Evolutionary conservation across 495 filamentous ascomycete genomes (phyloP), one percentile per base, ranked within the genome.

Genomic region (Aspergillus cavernicola): DNA sequence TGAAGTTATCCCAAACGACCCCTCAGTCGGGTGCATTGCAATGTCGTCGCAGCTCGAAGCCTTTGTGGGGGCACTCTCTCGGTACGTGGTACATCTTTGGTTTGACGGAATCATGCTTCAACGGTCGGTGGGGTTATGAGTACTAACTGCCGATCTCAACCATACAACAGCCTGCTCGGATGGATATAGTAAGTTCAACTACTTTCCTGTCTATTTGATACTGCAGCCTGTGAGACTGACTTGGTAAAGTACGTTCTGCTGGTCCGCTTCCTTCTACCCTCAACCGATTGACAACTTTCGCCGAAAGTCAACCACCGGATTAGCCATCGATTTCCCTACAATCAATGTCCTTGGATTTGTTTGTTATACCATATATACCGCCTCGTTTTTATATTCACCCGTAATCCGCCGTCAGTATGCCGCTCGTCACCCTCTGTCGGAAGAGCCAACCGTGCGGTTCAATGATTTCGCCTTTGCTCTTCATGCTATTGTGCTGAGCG

Each of bases 211-310:
- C 19, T n/a, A n/a, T n/a, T n/a, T n/a, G n/a, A n/a, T n/a, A n/a
- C n/a, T n/a, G n/a, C n/a, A n/a, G n/a, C n/a, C n/a, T n/a, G n/a
- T 26, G 22, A 8, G 4, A 20, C 12, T 28, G 20, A 40, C 22
- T 11, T 20, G 11, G 22, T 26, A 19, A 50, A 81, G 79, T 69
- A 83, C 82, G 52, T 46, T 84, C n/a, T 81, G 79, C 63, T 95
- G 92, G 92, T 88, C 86, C 1, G 65, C 86, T 33, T 95, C 90
- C 11, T 97, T 96, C 72, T 98, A 97, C 65, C 92, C 95, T 1
- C 93, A 97, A 61, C 80, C 86, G 1, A 66, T 92, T 33, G 78
- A 83, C 51, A 98, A 95, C 75, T 84, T 76, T 65, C 77, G 70
- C 24, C 82, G 90, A 16, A 76, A 78, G 20, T 86, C 90, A 3